These are phyloP conservation scores for Populus davidiana DNA, from an alignment of 345 rosid species.

Conservation along the genomic window DNA sequence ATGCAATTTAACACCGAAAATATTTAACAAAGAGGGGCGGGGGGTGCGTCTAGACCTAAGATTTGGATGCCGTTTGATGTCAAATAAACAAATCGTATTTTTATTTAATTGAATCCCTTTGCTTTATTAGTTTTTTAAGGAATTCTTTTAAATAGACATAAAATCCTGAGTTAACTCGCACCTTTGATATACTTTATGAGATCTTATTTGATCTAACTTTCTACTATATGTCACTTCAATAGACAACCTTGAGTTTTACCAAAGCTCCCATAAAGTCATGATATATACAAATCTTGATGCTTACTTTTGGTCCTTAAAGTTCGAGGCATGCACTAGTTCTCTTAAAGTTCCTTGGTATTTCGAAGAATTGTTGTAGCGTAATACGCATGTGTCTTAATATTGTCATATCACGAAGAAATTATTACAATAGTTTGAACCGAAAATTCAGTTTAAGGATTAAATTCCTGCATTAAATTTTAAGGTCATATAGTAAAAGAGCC, in stretches of 20 bases:
- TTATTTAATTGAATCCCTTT: not conserved
- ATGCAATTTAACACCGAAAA: no score
- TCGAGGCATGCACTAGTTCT: not conserved
- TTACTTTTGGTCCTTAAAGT: not conserved
- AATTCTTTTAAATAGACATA: not conserved
- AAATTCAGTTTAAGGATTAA: no score
- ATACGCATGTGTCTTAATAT: not conserved
- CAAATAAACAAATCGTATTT: not conserved
- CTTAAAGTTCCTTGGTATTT: not conserved
- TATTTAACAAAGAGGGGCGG: no score
- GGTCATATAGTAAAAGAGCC: no score
- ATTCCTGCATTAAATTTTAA: no score
- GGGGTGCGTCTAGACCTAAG: no score
- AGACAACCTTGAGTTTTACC: not conserved
- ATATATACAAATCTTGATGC: not conserved
- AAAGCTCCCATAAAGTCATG: not conserved
- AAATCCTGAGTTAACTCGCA: not conserved
- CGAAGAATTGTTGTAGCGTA: not conserved
- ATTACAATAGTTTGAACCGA: no score
- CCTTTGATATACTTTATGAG: not conserved
- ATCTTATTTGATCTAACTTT: not conserved
- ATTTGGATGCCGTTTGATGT: no score
- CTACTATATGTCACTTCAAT: not conserved
- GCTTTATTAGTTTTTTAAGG: not conserved
- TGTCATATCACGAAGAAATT: not conserved